Evolutionary conservation across 2,329 filamentous ascomycete genomes (phyloP).

Genomic region (Ophiostoma piceae): DNA sequence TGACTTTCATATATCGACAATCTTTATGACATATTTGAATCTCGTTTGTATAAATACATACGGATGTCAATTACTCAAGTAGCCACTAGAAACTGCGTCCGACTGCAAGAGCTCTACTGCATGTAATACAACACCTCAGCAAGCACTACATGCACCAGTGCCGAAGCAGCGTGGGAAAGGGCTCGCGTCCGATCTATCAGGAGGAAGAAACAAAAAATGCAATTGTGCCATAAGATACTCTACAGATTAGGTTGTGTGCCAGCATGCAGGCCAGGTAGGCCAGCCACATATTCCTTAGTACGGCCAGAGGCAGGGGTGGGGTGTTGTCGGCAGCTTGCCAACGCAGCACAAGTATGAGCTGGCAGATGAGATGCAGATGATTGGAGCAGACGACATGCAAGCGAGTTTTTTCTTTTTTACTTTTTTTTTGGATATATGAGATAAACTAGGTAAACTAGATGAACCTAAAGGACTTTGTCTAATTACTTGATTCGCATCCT

Average conservation of each 20-base stretch:
- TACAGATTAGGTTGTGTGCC: not conserved
- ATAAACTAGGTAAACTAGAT: too few species aligned
- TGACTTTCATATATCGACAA: not conserved
- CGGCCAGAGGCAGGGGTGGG: not conserved
- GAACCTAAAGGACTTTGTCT: not conserved
- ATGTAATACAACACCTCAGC: not conserved
- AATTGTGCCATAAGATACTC: not conserved
- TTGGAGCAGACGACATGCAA: not conserved
- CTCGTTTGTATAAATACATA: too few species aligned
- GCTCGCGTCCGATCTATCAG: not conserved
- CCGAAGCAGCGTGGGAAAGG: not conserved
- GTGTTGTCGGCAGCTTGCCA: conserved; percentile 16
- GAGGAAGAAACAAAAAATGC: not conserved
- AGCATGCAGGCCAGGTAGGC: not conserved
- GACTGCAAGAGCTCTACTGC: not conserved
- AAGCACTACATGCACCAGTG: not conserved
- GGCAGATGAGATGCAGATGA: conserved; percentile 14
- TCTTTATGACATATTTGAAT: too few species aligned
- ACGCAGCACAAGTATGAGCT: conserved; percentile 22
- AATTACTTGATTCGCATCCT: not conserved
- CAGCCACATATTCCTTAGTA: conserved; percentile 4
- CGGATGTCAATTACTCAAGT: too few species aligned
- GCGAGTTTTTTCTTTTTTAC: not conserved
- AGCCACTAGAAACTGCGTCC: too few species aligned
- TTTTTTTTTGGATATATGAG: too few species aligned